These are phyloP conservation scores for Talaromyces adpressus DNA, from an alignment of 495 filamentous ascomycete genomes.

Conservation along the genomic window DNA sequence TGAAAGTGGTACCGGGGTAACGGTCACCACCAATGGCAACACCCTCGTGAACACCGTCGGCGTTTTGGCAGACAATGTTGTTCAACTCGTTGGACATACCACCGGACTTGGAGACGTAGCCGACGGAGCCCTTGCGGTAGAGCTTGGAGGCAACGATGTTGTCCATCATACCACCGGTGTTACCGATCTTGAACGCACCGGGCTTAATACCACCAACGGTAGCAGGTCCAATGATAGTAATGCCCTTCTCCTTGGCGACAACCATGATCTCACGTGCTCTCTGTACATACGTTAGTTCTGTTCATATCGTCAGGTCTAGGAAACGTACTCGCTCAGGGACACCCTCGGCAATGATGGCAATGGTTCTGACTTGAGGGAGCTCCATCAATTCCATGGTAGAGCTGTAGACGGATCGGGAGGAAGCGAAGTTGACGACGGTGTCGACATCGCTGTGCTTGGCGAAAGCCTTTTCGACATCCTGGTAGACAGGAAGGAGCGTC, in stretches of 20 bases:
- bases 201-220: constrained; percentile 99
- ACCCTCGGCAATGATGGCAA: constrained; percentile 99
- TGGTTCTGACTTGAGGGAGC: constrained; percentile 91
- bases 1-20: constrained; percentile 98
- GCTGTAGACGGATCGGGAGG: constrained; percentile 94
- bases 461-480: constrained; percentile 87
- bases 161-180: constrained; percentile 99
- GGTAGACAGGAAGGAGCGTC: constrained; percentile 97
- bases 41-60: constrained; percentile 98
- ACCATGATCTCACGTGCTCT: constrained; percentile 96
- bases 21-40: constrained; percentile 98
- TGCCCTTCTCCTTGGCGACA: constrained; percentile 92
- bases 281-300: constrained; percentile 27
- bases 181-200: constrained; percentile 98
- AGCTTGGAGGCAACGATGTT: constrained; percentile 99
- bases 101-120: constrained; percentile 98
- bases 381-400: constrained; percentile 99
- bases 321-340: constrained; percentile 87
- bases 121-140: constrained; percentile 96
- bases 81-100: constrained; percentile 99
- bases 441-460: constrained; percentile 97
- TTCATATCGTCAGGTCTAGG: neutral
- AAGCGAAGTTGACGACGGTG: constrained; percentile 98
- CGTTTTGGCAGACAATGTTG: constrained; percentile 94
- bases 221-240: constrained; percentile 97